Percentiles rank a stretch among this genome's conserved stretches.
Evolutionary conservation across 345 rosid genomes (phyloP).

Genomic region (Eucalyptus grandis): DNA sequence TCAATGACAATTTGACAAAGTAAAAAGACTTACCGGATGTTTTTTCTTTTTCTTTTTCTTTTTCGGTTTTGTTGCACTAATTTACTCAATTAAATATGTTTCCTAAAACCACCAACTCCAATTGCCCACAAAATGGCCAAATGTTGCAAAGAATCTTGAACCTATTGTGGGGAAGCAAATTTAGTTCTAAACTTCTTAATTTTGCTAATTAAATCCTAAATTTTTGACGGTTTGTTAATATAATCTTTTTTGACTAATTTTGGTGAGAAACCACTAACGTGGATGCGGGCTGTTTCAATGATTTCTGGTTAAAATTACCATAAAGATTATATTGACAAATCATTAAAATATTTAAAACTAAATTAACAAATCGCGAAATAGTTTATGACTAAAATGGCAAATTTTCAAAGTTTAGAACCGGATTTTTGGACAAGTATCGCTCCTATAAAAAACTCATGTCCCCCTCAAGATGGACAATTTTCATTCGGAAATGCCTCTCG

Average conservation of each 20-base stretch:
- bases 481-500: not conserved
- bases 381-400: rapidly evolving
- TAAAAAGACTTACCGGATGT: not conserved
- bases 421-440: not conserved
- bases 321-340: not conserved
- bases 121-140: not conserved
- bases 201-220: not conserved
- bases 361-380: not conserved
- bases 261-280: not conserved
- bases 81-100: not conserved
- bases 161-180: not conserved
- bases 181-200: not conserved
- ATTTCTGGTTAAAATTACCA: rapidly evolving
- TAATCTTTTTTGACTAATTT: not conserved
- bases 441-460: not conserved
- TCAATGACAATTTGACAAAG: not conserved
- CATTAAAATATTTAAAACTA: too few relatives aligned
- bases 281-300: rapidly evolving
- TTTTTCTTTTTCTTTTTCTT: too few relatives aligned
- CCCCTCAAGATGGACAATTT: not conserved
- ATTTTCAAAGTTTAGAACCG: not conserved
- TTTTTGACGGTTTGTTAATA: not conserved
- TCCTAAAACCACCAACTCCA: not conserved
- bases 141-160: not conserved
- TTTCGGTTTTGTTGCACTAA: not conserved